These are phyloP conservation scores for Licmophora abbreviata DNA, from an alignment of 108 stramenopile species.

Conservation along the genomic window DNA sequence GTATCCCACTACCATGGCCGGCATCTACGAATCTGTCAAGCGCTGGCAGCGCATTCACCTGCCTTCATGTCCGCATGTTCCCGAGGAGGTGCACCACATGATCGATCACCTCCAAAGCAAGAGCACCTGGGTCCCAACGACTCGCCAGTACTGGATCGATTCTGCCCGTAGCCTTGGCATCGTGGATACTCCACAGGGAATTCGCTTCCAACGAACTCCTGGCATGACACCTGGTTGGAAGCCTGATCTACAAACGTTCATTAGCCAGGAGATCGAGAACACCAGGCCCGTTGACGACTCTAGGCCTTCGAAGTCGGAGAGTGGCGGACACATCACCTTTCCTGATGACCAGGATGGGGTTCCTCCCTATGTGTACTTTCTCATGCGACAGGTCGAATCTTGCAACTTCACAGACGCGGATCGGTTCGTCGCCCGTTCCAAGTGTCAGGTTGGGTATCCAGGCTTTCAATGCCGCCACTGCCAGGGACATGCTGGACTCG, in stretches of 20 bases:
- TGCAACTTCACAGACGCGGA: slow-evolving; percentile 58
- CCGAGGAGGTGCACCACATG: slow-evolving; percentile 11
- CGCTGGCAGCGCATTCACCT: slow-evolving; percentile 41
- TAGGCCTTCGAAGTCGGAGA: background rate
- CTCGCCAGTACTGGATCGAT: slow-evolving; percentile 51
- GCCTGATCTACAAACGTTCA: slow-evolving; percentile 1
- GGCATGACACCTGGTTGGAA: background rate
- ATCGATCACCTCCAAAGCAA: slow-evolving; percentile 8
- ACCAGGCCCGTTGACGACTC: background rate
- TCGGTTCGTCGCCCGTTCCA: slow-evolving; percentile 55
- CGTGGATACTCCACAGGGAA: slow-evolving; percentile 40
- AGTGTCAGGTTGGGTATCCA: slow-evolving; percentile 52
- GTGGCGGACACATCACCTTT: slow-evolving; percentile 29
- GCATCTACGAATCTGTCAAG: slow-evolving; percentile 51
- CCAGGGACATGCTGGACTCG: slow-evolving; percentile 56
- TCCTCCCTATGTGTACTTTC: slow-evolving; percentile 47
- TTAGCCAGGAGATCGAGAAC: background rate
- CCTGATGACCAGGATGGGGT: slow-evolving; percentile 36
- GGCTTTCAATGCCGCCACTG: slow-evolving; percentile 71
- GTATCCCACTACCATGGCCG: slow-evolving; percentile 30
- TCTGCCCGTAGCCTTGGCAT: slow-evolving; percentile 45
- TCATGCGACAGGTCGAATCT: slow-evolving; percentile 56
- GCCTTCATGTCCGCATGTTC: slow-evolving; percentile 19
- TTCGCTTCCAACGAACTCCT: slow-evolving; percentile 31
- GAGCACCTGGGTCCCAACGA: slow-evolving; percentile 28